Evolutionary conservation across 768 basidiomycete species (phyloP), one percentile per base, ranked within the genome.

Genomic region (Naganishia kalamii): DNA sequence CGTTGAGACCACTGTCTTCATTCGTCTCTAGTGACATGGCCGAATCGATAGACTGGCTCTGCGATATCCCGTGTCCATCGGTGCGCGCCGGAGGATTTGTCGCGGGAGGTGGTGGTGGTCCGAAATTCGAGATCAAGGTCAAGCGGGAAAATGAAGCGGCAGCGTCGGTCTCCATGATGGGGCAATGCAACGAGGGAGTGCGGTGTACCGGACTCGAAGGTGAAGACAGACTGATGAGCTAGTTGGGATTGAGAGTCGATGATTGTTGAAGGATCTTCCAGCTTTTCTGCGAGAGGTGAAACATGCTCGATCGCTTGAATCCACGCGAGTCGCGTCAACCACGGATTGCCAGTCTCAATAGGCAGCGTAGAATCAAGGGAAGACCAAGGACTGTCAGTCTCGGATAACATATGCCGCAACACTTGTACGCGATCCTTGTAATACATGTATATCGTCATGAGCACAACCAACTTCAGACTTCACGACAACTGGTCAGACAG

Each of bases 371-470:
- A 17, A 8, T 17, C 37, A 40, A 17, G 37, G 37, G 37, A 40
- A 8, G 17, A 40, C 10, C 37, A 17, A 40, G 37, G 37, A 17
- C 37, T 8, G 37, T 40, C n/a, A n/a, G n/a, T n/a, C n/a, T n/a
- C n/a, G n/a, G n/a, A n/a, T n/a, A n/a, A n/a, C 17, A 17, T 17
- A 40, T 40, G 37, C 37, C 37, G 17, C 17, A 40, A 17, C 10
- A 17, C 17, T 8, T 40, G 10, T 8, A 17, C 37, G 33, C n/a
- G 21, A 25, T 25, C 54, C 35, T 57, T 57, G 40, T 57, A 41
- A 40, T 57, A 57, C 54, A 57, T 57, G 37, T 57, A 21, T 37
- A 57, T 57, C 54, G 54, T 57, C 54, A 57, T 57, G 21, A 57
- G 54, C 37, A 57, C 37, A 27, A 41, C 33, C 37, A 27, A 57